Evolutionary conservation across 805 yeast genomes (phyloP).

Genomic region (Wickerhamiella domercqiae): DNA sequence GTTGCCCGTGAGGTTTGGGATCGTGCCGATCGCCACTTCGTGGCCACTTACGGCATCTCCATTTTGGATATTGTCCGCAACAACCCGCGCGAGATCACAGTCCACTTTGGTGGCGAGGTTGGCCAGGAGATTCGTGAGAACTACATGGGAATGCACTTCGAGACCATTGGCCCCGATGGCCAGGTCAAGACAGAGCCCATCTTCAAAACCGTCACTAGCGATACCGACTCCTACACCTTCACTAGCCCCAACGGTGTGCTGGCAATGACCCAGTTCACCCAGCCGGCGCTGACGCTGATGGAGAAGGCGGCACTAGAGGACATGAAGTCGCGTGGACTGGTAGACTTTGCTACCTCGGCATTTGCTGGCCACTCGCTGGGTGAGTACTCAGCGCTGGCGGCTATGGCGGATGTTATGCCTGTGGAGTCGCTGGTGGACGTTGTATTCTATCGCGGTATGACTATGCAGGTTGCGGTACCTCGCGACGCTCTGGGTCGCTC

Average conservation of each 20-base stretch:
- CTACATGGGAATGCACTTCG: slow-evolving; percentile 94
- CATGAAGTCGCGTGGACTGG: slow-evolving; percentile 87
- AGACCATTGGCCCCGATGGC: slow-evolving; percentile 77
- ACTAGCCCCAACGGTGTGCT: slow-evolving; percentile 86
- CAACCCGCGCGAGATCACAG: slow-evolving; percentile 89
- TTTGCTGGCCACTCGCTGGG: slow-evolving; percentile 99
- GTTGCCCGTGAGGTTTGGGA: slow-evolving; percentile 97
- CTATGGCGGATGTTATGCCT: slow-evolving; percentile 97
- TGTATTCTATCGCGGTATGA: slow-evolving; percentile 99
- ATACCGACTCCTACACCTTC: slow-evolving; percentile 75
- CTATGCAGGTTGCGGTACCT: slow-evolving; percentile 99
- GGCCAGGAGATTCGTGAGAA: slow-evolving; percentile 91
- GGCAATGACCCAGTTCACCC: slow-evolving; percentile 97
- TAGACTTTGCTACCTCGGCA: slow-evolving; percentile 69
- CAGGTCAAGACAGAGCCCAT: slow-evolving; percentile 79
- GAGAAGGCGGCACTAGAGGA: slow-evolving; percentile 98
- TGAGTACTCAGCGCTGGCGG: slow-evolving; percentile 94
- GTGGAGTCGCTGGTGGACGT: slow-evolving; percentile 93
- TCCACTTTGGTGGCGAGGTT: slow-evolving; percentile 95
- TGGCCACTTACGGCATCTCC: slow-evolving; percentile 90
- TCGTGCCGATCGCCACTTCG: slow-evolving; percentile 87
- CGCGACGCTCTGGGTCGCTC: slow-evolving; percentile 92
- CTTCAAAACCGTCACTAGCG: slow-evolving; percentile 76
- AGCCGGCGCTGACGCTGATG: slow-evolving; percentile 97
- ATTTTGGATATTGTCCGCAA: slow-evolving; percentile 87